phyloP scores from a whole-genome alignment of 1,139 yeast genomes.

The Pichia sp. region DNA sequence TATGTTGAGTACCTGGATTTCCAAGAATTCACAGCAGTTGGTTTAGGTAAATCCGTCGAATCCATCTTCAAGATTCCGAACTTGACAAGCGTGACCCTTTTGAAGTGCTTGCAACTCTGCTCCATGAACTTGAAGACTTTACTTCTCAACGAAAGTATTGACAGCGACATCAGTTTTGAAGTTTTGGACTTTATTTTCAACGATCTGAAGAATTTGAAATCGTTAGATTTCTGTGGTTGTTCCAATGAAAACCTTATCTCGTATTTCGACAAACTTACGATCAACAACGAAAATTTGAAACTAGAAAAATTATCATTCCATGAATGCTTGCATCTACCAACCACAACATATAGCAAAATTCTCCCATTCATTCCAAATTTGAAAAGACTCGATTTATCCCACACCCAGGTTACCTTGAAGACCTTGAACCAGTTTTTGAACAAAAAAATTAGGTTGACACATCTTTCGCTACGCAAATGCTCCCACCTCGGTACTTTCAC shows the following conservation, averaged over 20 bases:
- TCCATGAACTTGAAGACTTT: slow-evolving; percentile 74
- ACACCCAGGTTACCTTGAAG: slow-evolving; percentile 66
- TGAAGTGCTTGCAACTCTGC: slow-evolving; percentile 49
- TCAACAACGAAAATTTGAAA: slow-evolving; percentile 31
- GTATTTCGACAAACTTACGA: slow-evolving; percentile 47
- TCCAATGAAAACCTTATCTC: slow-evolving; percentile 58
- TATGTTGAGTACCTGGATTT: slow-evolving; percentile 79
- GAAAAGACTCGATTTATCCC: slow-evolving; percentile 72
- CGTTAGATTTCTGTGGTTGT: slow-evolving; percentile 88
- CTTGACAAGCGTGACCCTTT: slow-evolving; percentile 73
- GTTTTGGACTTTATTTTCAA: slow-evolving; percentile 61
- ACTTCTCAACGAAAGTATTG: slow-evolving; percentile 80
- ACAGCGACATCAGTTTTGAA: slow-evolving; percentile 67
- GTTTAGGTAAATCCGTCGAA: slow-evolving; percentile 81
- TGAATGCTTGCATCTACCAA: slow-evolving; percentile 77
- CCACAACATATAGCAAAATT: slow-evolving; percentile 50
- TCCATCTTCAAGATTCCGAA: slow-evolving; percentile 91
- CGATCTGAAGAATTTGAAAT: slow-evolving; percentile 54
- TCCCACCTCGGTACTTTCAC: slow-evolving; percentile 65
- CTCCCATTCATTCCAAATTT: slow-evolving; percentile 57
- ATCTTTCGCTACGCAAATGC: slow-evolving; percentile 75
- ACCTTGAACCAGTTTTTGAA: slow-evolving; percentile 48
- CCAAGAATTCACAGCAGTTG: slow-evolving; percentile 84
- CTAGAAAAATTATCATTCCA: slow-evolving; percentile 68
- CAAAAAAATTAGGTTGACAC: slow-evolving; percentile 57